phyloP scores from a whole-genome alignment of 805 yeast genomes.

The Schwanniomyces yamadae region DNA sequence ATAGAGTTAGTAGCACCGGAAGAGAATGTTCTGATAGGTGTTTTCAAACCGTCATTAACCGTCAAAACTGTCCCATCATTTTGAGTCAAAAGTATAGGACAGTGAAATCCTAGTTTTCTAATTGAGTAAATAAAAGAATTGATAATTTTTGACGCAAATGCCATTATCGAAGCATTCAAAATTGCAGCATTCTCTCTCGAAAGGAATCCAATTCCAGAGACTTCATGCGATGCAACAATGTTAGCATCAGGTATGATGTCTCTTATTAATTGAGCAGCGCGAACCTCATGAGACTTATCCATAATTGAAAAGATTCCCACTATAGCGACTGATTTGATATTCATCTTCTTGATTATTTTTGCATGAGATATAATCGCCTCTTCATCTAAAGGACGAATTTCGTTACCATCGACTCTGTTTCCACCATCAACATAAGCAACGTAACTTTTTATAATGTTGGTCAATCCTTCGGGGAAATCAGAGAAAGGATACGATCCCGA shows the following conservation, averaged over 20 bases:
- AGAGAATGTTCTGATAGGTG: conserved; percentile 48
- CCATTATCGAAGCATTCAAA: conserved; percentile 44
- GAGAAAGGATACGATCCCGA: conserved; percentile 39
- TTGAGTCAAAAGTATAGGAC: conserved; percentile 44
- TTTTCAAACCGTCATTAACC: conserved; percentile 34
- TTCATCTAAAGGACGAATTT: conserved; percentile 31
- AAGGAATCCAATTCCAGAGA: conserved; percentile 44
- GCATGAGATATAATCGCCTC: conserved; percentile 27
- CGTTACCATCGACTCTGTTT: conserved; percentile 41
- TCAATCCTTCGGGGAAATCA: conserved; percentile 43
- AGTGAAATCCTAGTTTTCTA: conserved; percentile 29
- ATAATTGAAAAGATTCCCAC: conserved; percentile 43
- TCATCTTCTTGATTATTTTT: conserved; percentile 25
- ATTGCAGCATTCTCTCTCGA: conserved; percentile 50
- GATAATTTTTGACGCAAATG: conserved; percentile 43
- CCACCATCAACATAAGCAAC: conserved; percentile 41
- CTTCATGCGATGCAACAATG: conserved; percentile 38
- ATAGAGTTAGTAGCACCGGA: conserved; percentile 51
- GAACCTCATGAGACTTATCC: conserved; percentile 35
- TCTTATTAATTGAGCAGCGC: conserved; percentile 31
- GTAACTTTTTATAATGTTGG: conserved; percentile 34
- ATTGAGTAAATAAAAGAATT: conserved; percentile 36
- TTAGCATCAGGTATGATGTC: conserved; percentile 17
- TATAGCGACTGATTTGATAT: conserved; percentile 38
- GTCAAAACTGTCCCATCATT: conserved; percentile 50